Conservation (phyloP, 305 asterid genomes). For the Rubia balearica region DNA sequence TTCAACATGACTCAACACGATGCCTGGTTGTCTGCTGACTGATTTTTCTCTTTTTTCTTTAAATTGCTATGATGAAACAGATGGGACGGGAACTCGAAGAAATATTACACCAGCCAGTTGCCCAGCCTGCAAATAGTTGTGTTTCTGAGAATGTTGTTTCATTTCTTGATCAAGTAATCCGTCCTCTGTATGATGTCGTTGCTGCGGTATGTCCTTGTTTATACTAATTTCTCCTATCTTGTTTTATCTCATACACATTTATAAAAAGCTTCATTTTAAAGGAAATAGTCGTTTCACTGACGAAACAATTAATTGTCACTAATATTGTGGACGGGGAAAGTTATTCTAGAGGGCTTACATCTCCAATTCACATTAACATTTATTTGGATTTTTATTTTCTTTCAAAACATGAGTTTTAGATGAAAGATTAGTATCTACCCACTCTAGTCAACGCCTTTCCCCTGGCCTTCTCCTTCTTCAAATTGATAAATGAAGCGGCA, state of each 20-base stretch:
- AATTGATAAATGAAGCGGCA: not conserved
- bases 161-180: slow-evolving; percentile 78
- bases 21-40: not conserved
- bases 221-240: not conserved
- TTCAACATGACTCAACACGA: slow-evolving; percentile 10
- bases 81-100: slow-evolving; percentile 96
- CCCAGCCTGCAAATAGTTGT: slow-evolving; percentile 88
- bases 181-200: slow-evolving; percentile 71
- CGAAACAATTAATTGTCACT: not conserved
- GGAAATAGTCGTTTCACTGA: slow-evolving; percentile 3
- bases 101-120: slow-evolving; percentile 50
- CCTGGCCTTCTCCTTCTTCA: not conserved
- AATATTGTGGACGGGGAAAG: not conserved
- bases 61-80: slow-evolving; percentile 40
- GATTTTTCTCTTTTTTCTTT: not conserved
- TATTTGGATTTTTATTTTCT: too few species aligned
- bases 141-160: slow-evolving; percentile 68
- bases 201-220: slow-evolving; percentile 61
- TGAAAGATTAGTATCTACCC: not conserved
- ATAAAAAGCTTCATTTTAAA: not conserved
- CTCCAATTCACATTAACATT: too few species aligned
- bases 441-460: not conserved
- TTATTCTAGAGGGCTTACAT: not conserved
- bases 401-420: not conserved
- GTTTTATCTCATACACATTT: slow-evolving; percentile 6